Evolutionary conservation across 2,329 filamentous ascomycete species (phyloP).

Genomic region (Orbilia javanica): DNA sequence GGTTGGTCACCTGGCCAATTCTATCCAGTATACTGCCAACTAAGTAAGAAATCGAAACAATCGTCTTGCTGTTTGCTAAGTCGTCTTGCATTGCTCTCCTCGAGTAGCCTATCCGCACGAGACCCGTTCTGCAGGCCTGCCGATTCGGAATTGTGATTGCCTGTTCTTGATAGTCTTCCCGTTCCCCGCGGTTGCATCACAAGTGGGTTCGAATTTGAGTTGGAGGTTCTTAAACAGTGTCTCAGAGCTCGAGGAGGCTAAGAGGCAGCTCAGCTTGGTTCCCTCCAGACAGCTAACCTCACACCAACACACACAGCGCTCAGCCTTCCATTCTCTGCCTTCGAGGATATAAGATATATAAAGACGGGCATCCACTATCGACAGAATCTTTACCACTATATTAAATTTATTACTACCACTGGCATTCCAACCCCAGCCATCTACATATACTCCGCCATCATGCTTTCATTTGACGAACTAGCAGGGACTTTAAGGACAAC

Average conservation of each 20-base stretch:
- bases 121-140: slow-evolving; percentile 27
- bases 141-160: slow-evolving; percentile 27
- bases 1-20: slow-evolving; percentile 38
- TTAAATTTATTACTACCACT: neutral
- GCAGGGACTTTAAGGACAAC: slow-evolving; percentile 50
- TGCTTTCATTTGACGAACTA: slow-evolving; percentile 54
- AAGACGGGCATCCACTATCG: neutral
- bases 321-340: neutral
- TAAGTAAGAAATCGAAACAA: slow-evolving; percentile 29
- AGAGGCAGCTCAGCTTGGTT: slow-evolving; percentile 10
- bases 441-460: slow-evolving; percentile 14
- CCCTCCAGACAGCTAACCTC: slow-evolving; percentile 5
- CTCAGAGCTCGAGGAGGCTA: neutral
- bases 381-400: neutral
- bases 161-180: slow-evolving; percentile 33
- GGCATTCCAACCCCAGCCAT: neutral
- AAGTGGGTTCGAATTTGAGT: slow-evolving; percentile 7
- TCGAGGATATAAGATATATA: slow-evolving; percentile 18
- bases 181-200: slow-evolving; percentile 18
- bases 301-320: slow-evolving; percentile 12
- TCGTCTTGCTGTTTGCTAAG: slow-evolving; percentile 19
- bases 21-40: slow-evolving; percentile 13
- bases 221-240: slow-evolving; percentile 28
- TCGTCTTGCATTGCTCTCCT: slow-evolving; percentile 29
- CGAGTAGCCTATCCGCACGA: slow-evolving; percentile 31